A percentile compares a stretch with the other conserved stretches of the same genome.
Conservation (phyloP, 108 stramenopile species). For the Pseudonitzschia delicatissima region DNA sequence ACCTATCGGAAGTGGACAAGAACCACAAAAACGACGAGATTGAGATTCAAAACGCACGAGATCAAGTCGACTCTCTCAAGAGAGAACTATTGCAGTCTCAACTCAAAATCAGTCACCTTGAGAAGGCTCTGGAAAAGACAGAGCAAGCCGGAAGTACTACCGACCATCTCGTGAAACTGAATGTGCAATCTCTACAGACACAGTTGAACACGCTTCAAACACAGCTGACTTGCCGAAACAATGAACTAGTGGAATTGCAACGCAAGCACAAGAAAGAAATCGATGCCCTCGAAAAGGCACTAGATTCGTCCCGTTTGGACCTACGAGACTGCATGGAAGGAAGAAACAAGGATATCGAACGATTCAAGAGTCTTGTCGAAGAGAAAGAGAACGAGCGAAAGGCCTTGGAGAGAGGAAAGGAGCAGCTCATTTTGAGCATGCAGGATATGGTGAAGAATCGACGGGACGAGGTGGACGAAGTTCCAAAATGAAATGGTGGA, state of each 20-base stretch:
- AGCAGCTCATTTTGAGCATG: constrained; percentile 39
- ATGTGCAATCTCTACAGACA: constrained; percentile 18
- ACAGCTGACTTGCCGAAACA: constrained; percentile 16
- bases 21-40: constrained; percentile 14
- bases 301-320: constrained; percentile 22
- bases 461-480: constrained; percentile 38
- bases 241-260: constrained; percentile 22
- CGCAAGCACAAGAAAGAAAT: constrained; percentile 19
- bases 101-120: background rate
- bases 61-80: constrained; percentile 23
- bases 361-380: constrained; percentile 12
- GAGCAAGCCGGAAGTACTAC: constrained; percentile 16
- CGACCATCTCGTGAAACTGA: constrained; percentile 20
- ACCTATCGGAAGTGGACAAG: constrained; percentile 15
- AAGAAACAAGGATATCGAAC: constrained; percentile 16
- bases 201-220: constrained; percentile 30
- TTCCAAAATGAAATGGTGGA: constrained; percentile 40
- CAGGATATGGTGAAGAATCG: constrained; percentile 29
- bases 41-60: constrained; percentile 15
- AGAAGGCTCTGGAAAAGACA: constrained; percentile 6
- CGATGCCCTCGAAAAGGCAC: constrained; percentile 17
- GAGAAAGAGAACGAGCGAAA: constrained; percentile 20
- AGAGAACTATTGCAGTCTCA: constrained; percentile 3
- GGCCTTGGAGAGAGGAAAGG: constrained; percentile 31
- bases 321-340: constrained; percentile 6